Conservation (phyloP, 768 basidiomycete genomes). For the Mycena galopus region DNA sequence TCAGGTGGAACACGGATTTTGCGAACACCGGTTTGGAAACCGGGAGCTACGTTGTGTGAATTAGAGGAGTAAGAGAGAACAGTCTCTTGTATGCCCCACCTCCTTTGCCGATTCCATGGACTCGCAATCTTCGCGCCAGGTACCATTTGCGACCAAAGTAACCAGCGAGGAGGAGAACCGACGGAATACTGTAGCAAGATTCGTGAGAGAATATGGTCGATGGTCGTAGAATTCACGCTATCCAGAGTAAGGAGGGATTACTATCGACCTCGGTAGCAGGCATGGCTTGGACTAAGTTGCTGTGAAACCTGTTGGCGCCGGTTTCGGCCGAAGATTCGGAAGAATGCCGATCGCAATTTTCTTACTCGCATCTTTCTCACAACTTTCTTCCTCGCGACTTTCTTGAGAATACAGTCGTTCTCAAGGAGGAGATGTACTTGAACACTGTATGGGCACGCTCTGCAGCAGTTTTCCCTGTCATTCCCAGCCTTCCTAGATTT, state of each 20-base stretch:
- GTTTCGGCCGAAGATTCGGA: not conserved
- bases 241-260: slow-evolving; percentile 50
- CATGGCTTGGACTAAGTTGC: no score
- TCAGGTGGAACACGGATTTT: slow-evolving; percentile 66
- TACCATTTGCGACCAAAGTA: slow-evolving; percentile 66
- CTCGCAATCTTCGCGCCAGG: slow-evolving; percentile 55
- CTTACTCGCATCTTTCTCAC: no score
- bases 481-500: slow-evolving; percentile 45
- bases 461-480: slow-evolving; percentile 51
- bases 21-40: slow-evolving; percentile 68
- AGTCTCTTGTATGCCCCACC: slow-evolving; percentile 48
- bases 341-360: no score
- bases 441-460: slow-evolving; percentile 57
- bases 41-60: slow-evolving; percentile 53
- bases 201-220: not conserved
- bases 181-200: slow-evolving; percentile 54
- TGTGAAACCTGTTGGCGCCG: not conserved
- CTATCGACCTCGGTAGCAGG: slow-evolving; percentile 35
- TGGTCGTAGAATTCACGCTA: slow-evolving; percentile 52
- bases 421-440: slow-evolving; percentile 47
- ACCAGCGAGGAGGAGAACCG: slow-evolving; percentile 57
- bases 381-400: no score
- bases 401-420: no score
- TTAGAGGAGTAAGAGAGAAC: slow-evolving; percentile 7
- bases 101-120: slow-evolving; percentile 70